Evolutionary conservation across 148 eudicot genomes (phyloP).

Genomic region (Gaultheria prostrata): DNA sequence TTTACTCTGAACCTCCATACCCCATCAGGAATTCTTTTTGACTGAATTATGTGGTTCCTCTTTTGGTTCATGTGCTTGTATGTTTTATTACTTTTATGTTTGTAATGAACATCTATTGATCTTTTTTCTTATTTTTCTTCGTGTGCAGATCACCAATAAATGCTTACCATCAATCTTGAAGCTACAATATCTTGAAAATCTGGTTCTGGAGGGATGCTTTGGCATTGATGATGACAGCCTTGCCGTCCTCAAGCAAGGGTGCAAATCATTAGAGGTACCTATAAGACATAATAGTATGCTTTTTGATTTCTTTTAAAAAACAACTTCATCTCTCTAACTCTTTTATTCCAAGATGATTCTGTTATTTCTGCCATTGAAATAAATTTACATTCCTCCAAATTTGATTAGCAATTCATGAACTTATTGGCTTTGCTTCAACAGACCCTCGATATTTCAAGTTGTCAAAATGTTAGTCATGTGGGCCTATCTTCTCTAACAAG

Average conservation of each 20-base stretch:
- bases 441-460: slow-evolving; percentile 83
- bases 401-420: slow-evolving; percentile 10
- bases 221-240: slow-evolving; percentile 83
- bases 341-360: not conserved
- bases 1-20: not conserved
- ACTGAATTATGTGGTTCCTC: not conserved
- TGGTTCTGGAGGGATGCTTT: slow-evolving; percentile 85
- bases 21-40: not conserved
- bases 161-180: slow-evolving; percentile 71
- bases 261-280: slow-evolving; percentile 74
- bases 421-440: slow-evolving; percentile 25
- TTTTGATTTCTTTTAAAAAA: not conserved
- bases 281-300: slow-evolving; percentile 1
- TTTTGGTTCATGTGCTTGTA: not conserved
- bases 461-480: slow-evolving; percentile 64
- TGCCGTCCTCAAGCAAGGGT: slow-evolving; percentile 57
- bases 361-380: not conserved
- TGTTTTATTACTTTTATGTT: not conserved
- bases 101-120: not conserved
- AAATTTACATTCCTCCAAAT: not conserved
- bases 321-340: not conserved
- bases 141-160: slow-evolving; percentile 69
- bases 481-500: slow-evolving; percentile 72
- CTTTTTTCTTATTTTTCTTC: slow-evolving; percentile 7
- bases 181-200: slow-evolving; percentile 65